Percentiles rank a stretch among this genome's conserved stretches.
These are phyloP conservation scores for Pseudogymnoascus sp. DNA, from an alignment of 2,329 filamentous ascomycete species.

Conservation along the genomic window DNA sequence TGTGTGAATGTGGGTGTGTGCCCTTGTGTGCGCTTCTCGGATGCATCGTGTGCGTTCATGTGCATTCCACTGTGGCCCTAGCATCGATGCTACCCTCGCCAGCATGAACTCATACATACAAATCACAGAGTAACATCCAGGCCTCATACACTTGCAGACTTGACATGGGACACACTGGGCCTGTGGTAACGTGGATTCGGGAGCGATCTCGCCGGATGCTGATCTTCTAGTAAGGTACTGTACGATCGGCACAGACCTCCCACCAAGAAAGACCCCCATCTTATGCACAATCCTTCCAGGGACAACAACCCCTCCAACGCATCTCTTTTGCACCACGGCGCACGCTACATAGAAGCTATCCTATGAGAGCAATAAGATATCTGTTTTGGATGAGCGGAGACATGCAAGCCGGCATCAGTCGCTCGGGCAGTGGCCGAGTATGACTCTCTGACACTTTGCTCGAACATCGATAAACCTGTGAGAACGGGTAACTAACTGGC, in stretches of 20 bases:
- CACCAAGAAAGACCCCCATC: background rate
- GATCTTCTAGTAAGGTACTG: background rate
- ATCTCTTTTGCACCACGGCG: background rate
- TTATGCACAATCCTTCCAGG: background rate
- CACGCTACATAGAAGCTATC: background rate
- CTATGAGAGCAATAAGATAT: background rate
- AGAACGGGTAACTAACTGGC: background rate
- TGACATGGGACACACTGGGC: background rate
- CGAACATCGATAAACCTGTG: background rate
- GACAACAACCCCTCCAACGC: background rate
- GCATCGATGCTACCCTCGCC: background rate
- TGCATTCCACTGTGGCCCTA: conserved; percentile 1
- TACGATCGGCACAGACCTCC: conserved; percentile 6
- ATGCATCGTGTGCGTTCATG: conserved; percentile 2
- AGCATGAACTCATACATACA: conserved; percentile 6
- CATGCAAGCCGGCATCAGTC: background rate
- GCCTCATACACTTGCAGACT: background rate
- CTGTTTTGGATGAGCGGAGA: background rate
- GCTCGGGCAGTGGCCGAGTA: background rate
- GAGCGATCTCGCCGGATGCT: conserved; percentile 5
- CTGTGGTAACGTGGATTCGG: conserved; percentile 4
- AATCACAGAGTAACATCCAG: conserved; percentile 1
- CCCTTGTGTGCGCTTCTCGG: background rate
- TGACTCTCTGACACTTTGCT: background rate
- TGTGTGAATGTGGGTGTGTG: background rate